phyloP scores from a whole-genome alignment of 108 stramenopile species.

The Epithemia pelagica region DNA sequence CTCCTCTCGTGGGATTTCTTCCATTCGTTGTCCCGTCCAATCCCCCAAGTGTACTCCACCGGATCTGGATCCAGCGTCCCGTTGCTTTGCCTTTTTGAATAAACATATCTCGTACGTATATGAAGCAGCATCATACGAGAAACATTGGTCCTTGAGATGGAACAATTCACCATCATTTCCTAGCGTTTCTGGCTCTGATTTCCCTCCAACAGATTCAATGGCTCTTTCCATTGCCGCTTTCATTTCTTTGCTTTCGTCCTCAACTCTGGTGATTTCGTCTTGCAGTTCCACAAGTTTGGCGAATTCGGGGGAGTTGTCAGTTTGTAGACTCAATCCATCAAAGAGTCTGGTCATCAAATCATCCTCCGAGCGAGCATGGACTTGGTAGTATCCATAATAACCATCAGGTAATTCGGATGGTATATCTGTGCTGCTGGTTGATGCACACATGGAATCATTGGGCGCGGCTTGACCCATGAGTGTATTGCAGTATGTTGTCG shows the following conservation, averaged over 20 bases:
- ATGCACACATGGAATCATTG: not conserved
- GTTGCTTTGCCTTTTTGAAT: constrained; percentile 55
- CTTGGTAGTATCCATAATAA: constrained; percentile 42
- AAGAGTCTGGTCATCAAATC: constrained; percentile 35
- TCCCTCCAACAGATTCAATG: constrained; percentile 39
- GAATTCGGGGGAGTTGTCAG: not conserved
- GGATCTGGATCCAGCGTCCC: constrained; percentile 31
- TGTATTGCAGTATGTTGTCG: not conserved
- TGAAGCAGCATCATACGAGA: constrained; percentile 49
- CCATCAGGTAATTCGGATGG: constrained; percentile 48
- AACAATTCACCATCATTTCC: constrained; percentile 64
- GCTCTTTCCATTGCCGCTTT: constrained; percentile 24
- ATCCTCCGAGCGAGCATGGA: constrained; percentile 24
- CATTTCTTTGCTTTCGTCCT: constrained; percentile 16
- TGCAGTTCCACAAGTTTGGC: constrained; percentile 11
- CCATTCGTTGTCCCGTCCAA: constrained; percentile 31
- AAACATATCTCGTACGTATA: constrained; percentile 80
- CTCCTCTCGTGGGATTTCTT: constrained; percentile 31
- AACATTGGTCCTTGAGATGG: constrained; percentile 49
- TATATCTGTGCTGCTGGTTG: constrained; percentile 17
- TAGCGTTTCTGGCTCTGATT: constrained; percentile 25
- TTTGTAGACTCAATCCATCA: constrained; percentile 9
- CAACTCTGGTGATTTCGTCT: constrained; percentile 9
- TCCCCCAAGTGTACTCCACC: constrained; percentile 53
- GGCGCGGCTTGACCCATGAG: not conserved